Conservation (phyloP, 305 asterid genomes). For the Vinca major region DNA sequence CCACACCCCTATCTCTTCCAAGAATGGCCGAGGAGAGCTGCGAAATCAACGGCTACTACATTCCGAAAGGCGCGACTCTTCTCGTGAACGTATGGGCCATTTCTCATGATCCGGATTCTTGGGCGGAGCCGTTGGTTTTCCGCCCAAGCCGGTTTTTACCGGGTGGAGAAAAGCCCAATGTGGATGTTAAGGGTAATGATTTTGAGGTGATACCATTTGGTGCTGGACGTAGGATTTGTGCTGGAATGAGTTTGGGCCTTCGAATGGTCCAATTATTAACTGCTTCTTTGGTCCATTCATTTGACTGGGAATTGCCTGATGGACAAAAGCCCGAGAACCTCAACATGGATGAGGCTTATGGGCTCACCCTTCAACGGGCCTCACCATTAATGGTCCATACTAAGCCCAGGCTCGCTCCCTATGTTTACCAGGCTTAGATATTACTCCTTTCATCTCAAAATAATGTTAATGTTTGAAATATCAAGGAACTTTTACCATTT, state of each 20-base stretch:
- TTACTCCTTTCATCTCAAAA: too few relatives aligned
- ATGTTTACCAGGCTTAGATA: constrained; percentile 20
- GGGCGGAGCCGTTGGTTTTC: constrained; percentile 57
- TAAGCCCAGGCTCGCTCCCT: constrained; percentile 41
- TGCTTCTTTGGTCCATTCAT: constrained; percentile 57
- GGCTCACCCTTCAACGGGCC: constrained; percentile 54
- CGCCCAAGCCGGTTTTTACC: constrained; percentile 48
- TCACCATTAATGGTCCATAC: constrained; percentile 49
- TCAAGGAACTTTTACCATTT: too few relatives aligned
- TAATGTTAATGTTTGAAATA: too few relatives aligned
- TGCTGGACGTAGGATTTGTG: constrained; percentile 66
- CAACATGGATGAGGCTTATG: constrained; percentile 69
- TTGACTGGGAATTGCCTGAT: constrained; percentile 38
- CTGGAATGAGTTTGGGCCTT: constrained; percentile 55
- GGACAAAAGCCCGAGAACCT: constrained; percentile 34
- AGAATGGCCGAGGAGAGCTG: constrained; percentile 47
- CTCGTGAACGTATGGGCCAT: constrained; percentile 69
- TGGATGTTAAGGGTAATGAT: constrained; percentile 52
- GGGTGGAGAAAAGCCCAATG: constrained; percentile 42
- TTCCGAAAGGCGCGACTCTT: constrained; percentile 61
- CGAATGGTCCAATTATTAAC: constrained; percentile 57
- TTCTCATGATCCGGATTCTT: constrained; percentile 51
- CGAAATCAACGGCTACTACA: constrained; percentile 51
- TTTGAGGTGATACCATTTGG: constrained; percentile 70
- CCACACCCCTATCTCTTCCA: constrained; percentile 75